Evolutionary conservation across 805 yeast genomes (phyloP).

Genomic region (Wickerhamomyces pijperi): DNA sequence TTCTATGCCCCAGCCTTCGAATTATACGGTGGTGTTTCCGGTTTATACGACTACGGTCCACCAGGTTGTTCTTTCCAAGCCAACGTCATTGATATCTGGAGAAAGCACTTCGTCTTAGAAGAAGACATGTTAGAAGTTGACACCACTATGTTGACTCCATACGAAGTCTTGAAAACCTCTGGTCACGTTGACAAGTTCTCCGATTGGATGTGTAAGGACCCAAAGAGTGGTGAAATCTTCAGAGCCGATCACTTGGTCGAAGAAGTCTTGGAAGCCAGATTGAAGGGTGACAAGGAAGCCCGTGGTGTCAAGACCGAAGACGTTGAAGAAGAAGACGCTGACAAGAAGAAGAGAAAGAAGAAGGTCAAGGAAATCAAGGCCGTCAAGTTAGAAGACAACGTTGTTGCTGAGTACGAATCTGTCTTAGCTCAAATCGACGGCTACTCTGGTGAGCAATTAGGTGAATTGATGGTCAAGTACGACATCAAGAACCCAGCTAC

Average conservation of each 20-base stretch:
- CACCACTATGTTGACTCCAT: slow-evolving; percentile 95
- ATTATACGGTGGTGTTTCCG: slow-evolving; percentile 96
- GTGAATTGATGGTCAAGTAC: slow-evolving; percentile 74
- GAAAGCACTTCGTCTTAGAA: slow-evolving; percentile 93
- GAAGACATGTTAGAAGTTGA: slow-evolving; percentile 99
- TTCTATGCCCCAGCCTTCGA: slow-evolving; percentile 97
- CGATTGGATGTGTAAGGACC: slow-evolving; percentile 98
- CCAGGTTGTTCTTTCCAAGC: slow-evolving; percentile 99
- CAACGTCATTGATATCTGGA: slow-evolving; percentile 88
- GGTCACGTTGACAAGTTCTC: slow-evolving; percentile 99
- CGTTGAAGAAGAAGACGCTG: slow-evolving; percentile 55
- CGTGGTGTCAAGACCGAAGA: slow-evolving; percentile 60
- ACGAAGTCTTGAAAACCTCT: slow-evolving; percentile 94
- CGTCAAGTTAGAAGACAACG: slow-evolving; percentile 72
- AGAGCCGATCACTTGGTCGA: slow-evolving; percentile 98
- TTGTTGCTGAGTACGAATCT: slow-evolving; percentile 70
- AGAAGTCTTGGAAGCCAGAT: slow-evolving; percentile 91
- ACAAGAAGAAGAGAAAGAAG: slow-evolving; percentile 89
- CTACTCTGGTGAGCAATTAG: slow-evolving; percentile 84
- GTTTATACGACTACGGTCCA: slow-evolving; percentile 97
- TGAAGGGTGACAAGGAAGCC: slow-evolving; percentile 95
- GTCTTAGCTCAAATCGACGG: slow-evolving; percentile 93
- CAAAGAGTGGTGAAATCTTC: slow-evolving; percentile 93
- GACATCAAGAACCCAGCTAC: slow-evolving; percentile 88
- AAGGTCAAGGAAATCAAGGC: slow-evolving; percentile 92